Conservation (phyloP, 805 yeast species). For the Metschnikowia gelsemii region DNA sequence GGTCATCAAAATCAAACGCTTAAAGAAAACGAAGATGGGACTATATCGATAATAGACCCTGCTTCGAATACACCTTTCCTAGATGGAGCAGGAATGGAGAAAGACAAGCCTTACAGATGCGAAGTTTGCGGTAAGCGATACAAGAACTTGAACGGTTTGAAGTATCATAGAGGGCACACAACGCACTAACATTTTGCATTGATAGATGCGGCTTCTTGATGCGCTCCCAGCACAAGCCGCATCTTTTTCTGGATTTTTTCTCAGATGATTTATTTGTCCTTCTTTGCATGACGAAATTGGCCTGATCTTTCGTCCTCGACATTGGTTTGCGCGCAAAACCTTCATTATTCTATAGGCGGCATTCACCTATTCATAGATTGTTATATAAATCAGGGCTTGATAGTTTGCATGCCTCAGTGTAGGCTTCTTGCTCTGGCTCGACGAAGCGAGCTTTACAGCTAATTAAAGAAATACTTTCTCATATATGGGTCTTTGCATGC, state of each 20-base stretch:
- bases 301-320: no score
- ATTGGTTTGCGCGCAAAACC: no score
- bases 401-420: no score
- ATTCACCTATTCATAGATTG: constrained; percentile 3
- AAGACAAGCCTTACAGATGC: constrained; percentile 97
- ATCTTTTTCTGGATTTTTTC: neutral
- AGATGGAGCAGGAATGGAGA: constrained; percentile 92
- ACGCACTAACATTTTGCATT: constrained; percentile 59
- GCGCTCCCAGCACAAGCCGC: neutral
- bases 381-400: neutral
- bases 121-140: constrained; percentile 98
- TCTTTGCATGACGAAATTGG: no score
- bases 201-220: neutral
- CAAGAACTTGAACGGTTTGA: constrained; percentile 92
- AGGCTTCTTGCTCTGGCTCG: no score
- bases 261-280: neutral
- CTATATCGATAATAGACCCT: constrained; percentile 90
- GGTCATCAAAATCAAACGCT: constrained; percentile 96
- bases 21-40: constrained; percentile 89
- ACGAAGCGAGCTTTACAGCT: no score
- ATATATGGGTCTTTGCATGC: no score
- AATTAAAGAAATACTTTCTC: no score
- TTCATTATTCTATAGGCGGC: no score
- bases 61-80: constrained; percentile 84
- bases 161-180: constrained; percentile 97